Evolutionary conservation across 1,139 yeast genomes (phyloP).

Genomic region (Saccharomycopsis hybrid): DNA sequence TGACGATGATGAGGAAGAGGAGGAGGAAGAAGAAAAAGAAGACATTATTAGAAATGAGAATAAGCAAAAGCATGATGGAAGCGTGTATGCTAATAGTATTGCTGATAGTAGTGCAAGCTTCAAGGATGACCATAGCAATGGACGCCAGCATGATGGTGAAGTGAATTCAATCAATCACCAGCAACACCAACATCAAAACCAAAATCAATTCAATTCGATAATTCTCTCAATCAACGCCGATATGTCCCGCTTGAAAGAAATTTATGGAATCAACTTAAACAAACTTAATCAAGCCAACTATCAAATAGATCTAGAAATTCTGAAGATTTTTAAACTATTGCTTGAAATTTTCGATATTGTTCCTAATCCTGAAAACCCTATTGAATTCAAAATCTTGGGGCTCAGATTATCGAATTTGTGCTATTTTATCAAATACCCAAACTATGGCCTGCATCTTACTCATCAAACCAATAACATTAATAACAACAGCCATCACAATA

Average conservation of each 20-base stretch:
- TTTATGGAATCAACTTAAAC: conserved; percentile 10
- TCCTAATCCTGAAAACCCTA: conserved; percentile 14
- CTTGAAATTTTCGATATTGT: conserved; percentile 16
- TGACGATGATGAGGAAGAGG: conserved; percentile 20
- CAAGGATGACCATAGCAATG: neutral
- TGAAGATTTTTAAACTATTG: conserved; percentile 15
- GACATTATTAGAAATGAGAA: conserved; percentile 24
- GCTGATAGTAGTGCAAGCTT: neutral
- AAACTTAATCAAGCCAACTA: conserved; percentile 1
- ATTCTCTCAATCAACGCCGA: conserved; percentile 4
- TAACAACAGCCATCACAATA: no score
- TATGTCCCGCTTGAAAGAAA: neutral
- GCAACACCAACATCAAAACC: no score
- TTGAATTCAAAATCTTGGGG: conserved; percentile 17
- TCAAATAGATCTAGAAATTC: conserved; percentile 8
- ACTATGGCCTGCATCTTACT: conserved; percentile 6
- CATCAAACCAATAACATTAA: no score
- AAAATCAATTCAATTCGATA: conserved; percentile 15
- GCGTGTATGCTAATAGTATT: neutral
- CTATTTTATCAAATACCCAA: conserved; percentile 18
- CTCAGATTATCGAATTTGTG: conserved; percentile 14
- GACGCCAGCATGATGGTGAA: no score
- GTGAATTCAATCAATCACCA: no score
- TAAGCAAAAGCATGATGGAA: conserved; percentile 3
- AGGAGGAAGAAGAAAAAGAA: conserved; percentile 22